Percentiles rank a stretch among this genome's conserved stretches.
These are phyloP conservation scores for Diaporthe ampelina DNA, from an alignment of 2,329 filamentous ascomycete species.

Conservation along the genomic window DNA sequence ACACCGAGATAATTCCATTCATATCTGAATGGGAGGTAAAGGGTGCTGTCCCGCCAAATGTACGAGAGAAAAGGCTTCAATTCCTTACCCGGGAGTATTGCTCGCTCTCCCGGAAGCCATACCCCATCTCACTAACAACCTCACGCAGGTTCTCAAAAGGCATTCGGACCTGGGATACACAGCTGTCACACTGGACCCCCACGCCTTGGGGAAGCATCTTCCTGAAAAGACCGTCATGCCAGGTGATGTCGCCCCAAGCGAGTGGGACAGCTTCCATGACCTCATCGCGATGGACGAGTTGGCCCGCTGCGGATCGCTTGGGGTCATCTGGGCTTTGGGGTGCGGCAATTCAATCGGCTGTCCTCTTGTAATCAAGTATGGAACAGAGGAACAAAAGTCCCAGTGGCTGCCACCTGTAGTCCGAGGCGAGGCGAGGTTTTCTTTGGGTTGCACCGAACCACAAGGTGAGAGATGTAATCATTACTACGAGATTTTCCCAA, in stretches of 20 bases:
- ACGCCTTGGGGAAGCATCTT: neutral
- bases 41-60: conserved; percentile 8
- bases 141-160: neutral
- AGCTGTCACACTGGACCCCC: conserved; percentile 10
- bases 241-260: conserved; percentile 45
- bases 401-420: conserved; percentile 23
- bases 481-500: neutral
- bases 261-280: conserved; percentile 54
- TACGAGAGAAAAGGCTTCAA: neutral
- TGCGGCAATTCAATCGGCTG: conserved; percentile 51
- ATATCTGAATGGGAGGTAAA: conserved; percentile 51
- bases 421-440: conserved; percentile 33
- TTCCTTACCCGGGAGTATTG: neutral
- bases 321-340: conserved; percentile 49
- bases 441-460: conserved; percentile 38
- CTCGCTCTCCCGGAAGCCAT: neutral
- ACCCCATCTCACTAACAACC: neutral
- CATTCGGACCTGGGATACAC: conserved; percentile 20
- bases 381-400: conserved; percentile 36
- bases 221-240: neutral
- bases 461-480: conserved; percentile 63
- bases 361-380: conserved; percentile 38
- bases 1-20: conserved; percentile 64
- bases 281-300: conserved; percentile 52
- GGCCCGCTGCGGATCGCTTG: conserved; percentile 51